Evolutionary conservation across 179 eudicot species (phyloP).

Genomic region (Patellifolia procumbens): DNA sequence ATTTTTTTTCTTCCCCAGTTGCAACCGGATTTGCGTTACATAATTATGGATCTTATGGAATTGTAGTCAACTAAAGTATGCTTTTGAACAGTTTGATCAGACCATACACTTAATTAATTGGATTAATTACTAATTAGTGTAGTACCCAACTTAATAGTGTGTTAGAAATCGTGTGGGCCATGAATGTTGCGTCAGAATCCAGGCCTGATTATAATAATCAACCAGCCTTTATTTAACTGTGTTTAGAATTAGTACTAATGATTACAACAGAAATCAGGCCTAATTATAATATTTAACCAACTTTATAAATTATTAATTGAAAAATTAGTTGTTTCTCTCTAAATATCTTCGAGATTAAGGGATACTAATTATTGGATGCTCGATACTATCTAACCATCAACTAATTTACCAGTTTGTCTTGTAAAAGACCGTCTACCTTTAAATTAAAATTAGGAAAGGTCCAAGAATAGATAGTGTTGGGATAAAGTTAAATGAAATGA

Average conservation of each 20-base stretch:
- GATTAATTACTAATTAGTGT: too few species aligned
- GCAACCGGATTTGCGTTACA: slow-evolving; percentile 14
- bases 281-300: not conserved
- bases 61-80: slow-evolving; percentile 17
- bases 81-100: not conserved
- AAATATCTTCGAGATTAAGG: not conserved
- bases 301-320: not conserved
- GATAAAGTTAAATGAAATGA: too few species aligned
- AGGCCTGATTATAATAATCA: slow-evolving; percentile 18
- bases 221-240: not conserved
- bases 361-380: not conserved
- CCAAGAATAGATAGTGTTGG: too few species aligned
- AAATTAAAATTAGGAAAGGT: too few species aligned
- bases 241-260: too few species aligned
- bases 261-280: not conserved
- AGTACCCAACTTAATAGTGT: not conserved
- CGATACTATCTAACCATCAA: not conserved
- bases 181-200: slow-evolving; percentile 13
- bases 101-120: too few species aligned
- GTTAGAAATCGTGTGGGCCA: slow-evolving; percentile 19
- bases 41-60: not conserved
- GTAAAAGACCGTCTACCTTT: too few species aligned
- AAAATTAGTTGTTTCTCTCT: not conserved
- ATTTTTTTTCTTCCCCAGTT: slow-evolving; percentile 10
- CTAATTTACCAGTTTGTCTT: too few species aligned